phyloP scores from a whole-genome alignment of 768 basidiomycete genomes.

The Ramaria sp. region DNA sequence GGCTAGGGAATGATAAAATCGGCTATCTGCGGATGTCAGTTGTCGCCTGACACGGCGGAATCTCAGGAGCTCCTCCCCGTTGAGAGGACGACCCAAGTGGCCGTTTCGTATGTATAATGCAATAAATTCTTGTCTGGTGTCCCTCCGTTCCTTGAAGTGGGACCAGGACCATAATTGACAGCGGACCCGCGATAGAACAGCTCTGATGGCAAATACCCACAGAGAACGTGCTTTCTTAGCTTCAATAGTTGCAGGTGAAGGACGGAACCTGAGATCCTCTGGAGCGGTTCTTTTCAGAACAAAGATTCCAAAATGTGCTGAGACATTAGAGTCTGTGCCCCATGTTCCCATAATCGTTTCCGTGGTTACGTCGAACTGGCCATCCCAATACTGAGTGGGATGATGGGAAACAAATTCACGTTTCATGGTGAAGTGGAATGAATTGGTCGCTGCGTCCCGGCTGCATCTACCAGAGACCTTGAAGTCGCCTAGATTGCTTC shows the following conservation, averaged over 20 bases:
- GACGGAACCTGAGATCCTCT: slow-evolving; percentile 19
- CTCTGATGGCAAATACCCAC: slow-evolving; percentile 24
- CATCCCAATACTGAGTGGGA: slow-evolving; percentile 14
- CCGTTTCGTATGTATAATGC: neutral
- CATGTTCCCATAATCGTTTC: slow-evolving; percentile 18
- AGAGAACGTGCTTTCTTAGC: slow-evolving; percentile 18
- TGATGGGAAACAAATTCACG: slow-evolving; percentile 16
- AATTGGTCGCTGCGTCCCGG: slow-evolving; percentile 7
- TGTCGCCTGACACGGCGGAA: neutral
- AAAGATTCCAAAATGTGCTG: slow-evolving; percentile 11
- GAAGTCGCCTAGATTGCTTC: slow-evolving; percentile 11
- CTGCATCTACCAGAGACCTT: slow-evolving; percentile 13
- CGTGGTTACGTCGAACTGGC: slow-evolving; percentile 13
- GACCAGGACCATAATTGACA: slow-evolving; percentile 21
- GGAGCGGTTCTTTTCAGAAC: slow-evolving; percentile 19
- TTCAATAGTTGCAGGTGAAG: slow-evolving; percentile 16
- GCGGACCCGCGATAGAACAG: slow-evolving; percentile 16
- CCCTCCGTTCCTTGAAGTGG: slow-evolving; percentile 16
- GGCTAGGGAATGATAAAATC: neutral
- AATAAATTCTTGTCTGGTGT: neutral
- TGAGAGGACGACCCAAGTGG: neutral
- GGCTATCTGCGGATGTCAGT: neutral
- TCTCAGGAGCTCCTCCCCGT: neutral
- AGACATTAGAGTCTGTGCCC: slow-evolving; percentile 12
- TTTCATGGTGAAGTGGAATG: slow-evolving; percentile 12